phyloP scores from a whole-genome alignment of 2,329 filamentous ascomycete genomes.

The Exophiala xenobiotica region DNA sequence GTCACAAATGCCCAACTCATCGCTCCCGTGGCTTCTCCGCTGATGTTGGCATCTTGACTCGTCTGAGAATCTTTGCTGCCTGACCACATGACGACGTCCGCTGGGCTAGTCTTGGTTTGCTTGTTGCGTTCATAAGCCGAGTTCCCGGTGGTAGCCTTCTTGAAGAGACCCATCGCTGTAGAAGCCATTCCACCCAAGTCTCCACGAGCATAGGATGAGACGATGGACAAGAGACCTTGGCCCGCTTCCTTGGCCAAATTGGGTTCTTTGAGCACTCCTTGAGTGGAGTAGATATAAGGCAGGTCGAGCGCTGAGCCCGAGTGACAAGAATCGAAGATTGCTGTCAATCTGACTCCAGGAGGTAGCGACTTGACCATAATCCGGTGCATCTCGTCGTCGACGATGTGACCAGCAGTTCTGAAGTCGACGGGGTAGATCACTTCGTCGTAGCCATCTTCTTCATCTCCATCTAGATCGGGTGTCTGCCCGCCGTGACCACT shows the following conservation, averaged over 20 bases:
- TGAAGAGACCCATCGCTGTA: constrained; percentile 79
- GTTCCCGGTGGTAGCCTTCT: constrained; percentile 79
- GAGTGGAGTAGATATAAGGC: constrained; percentile 66
- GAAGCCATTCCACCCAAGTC: constrained; percentile 79
- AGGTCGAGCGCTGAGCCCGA: constrained; percentile 66
- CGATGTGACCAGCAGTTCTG: constrained; percentile 66
- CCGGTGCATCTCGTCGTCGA: constrained; percentile 75
- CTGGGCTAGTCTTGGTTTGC: constrained; percentile 86
- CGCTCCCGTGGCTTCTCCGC: constrained; percentile 85
- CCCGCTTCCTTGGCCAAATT: constrained; percentile 67
- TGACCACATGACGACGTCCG: constrained; percentile 97
- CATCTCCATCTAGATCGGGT: constrained; percentile 70
- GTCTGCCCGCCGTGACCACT: constrained; percentile 74
- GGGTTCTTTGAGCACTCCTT: constrained; percentile 67
- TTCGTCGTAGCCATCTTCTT: constrained; percentile 75
- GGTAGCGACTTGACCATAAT: constrained; percentile 74
- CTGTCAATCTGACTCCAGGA: constrained; percentile 75
- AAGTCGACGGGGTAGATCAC: constrained; percentile 78
- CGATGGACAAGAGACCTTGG: constrained; percentile 63
- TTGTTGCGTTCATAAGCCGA: constrained; percentile 76
- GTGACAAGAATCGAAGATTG: constrained; percentile 69
- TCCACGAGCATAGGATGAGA: constrained; percentile 77
- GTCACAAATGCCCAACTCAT: constrained; percentile 98
- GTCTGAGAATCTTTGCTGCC: constrained; percentile 96
- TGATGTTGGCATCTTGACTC: constrained; percentile 87